Conservation (phyloP, 208 protist genomes). For the Leishmania braziliensis region DNA sequence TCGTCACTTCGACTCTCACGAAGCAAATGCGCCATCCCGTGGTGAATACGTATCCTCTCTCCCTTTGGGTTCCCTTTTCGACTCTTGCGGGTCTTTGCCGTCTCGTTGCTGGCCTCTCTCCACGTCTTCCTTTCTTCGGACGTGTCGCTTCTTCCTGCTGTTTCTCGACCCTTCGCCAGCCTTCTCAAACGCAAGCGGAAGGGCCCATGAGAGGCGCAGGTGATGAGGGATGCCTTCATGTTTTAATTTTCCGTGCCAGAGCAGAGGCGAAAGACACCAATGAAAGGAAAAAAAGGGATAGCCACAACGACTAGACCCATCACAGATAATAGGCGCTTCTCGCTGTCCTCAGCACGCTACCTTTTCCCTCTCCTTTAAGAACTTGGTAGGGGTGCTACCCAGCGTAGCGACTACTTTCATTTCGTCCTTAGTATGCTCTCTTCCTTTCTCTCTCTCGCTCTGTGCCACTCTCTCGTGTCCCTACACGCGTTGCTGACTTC, state of each 20-base stretch:
- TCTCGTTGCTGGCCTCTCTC: not conserved
- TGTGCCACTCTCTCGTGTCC: too few relatives aligned
- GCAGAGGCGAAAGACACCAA: not conserved
- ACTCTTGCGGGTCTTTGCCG: not conserved
- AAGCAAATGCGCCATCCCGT: not conserved
- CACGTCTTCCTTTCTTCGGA: not conserved
- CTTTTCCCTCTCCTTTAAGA: not conserved
- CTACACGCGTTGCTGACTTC: not conserved
- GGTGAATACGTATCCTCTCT: not conserved
- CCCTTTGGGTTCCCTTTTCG: not conserved
- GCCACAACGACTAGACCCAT: not conserved
- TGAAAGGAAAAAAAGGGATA: not conserved
- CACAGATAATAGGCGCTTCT: not conserved
- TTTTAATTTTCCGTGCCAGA: not conserved
- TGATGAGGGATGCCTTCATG: not conserved
- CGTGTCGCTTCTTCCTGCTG: not conserved
- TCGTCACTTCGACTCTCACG: not conserved
- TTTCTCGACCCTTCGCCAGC: not conserved
- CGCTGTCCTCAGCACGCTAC: not conserved
- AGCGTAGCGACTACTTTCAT: not conserved
- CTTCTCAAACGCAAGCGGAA: not conserved
- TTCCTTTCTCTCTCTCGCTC: not conserved
- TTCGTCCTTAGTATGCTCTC: not conserved
- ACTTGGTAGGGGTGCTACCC: not conserved
- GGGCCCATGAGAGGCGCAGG: not conserved